Evolutionary conservation across 306 rosid genomes (phyloP), one percentile per base, ranked within the genome.

Genomic region (Alnus rubra): DNA sequence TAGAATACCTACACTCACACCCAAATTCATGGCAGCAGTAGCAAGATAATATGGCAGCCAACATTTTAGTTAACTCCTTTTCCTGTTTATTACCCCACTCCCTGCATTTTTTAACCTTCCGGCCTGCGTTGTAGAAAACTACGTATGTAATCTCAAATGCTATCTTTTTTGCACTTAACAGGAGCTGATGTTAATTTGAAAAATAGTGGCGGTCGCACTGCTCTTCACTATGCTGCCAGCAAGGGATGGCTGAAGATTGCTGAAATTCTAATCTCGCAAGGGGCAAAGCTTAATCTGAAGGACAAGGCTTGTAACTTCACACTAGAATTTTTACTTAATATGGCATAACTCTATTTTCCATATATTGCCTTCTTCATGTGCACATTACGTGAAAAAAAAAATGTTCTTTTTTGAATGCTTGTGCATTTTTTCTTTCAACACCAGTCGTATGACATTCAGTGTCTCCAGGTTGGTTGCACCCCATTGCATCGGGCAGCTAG

Each of bases 401-500:
- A 44, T 60, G 48, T 45, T 77, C 23, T 2, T 63, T 63, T 42
- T 56, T 56, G 31, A 62, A 62, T 33, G 18, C 42, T 33, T 63
- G 9, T 63, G 45, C n/a, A 63, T 63, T 31, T 63, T 63, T 19
- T 1, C 69, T 63, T 63, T 12, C 8, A 63, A 63, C 69, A 30
- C 45, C 16, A 12, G 28, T 60, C 45, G 33, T 54, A 39, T 71
- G 81, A 74, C 51, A 11, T 23, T 7, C 18, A 45, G 73, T 68
- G 30, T 71, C 49, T 35, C 76, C 77, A 95, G 98, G 90, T 91
- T 80, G 98, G 98, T 71, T 86, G 92, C 86, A 95, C 98, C 73
- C 98, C 98, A 13, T 85, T 95, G 89, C 98, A 95, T 79, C 85
- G 98, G 16, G 98, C 98, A 48, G 97, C 98, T 60, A 84, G 98